Evolutionary conservation across 1,284 basidiomycete genomes (phyloP), one percentile per base, ranked within the genome.

Genomic region (Moesziomyces parantarcticus): DNA sequence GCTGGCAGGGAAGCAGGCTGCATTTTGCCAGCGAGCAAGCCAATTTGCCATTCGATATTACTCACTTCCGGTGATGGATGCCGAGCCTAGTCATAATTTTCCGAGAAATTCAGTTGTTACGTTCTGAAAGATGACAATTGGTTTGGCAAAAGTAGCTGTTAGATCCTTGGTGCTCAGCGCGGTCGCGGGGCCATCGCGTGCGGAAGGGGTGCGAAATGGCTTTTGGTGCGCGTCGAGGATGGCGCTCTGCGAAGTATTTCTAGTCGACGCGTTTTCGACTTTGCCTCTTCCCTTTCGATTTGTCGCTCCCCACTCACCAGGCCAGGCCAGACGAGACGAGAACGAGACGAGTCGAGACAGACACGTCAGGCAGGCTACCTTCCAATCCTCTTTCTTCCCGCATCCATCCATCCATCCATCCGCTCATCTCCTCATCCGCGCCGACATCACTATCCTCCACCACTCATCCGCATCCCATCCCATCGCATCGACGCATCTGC

Each of bases 231-330:
- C 36, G 36, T 39, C 26, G 49, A 49, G 48, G n/a, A 42, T 14
- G 23, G 14, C 26, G 26, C 21, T 47, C 42, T 41, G 45, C 34
- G n/a, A 39, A 46, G 65, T 68, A 68, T 68, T 50, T 61, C 41
- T 61, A 57, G 53, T 52, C 55, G 59, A 68, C 65, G 65, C 65
- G 65, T 68, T 68, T 54, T 5, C 32, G 40, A 53, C 5, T 25
- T 50, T 50, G 47, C 22, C 36, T 48, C 58, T 68, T 62, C 47
- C 65, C 59, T 69, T 47, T 53, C 36, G 47, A 69, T 57, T 69
- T 62, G 45, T 56, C 58, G 45, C 49, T 59, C 45, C 47, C 22
- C 44, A 36, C 45, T 34, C 29, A 32, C 10, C 10, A 26, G 25
- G 25, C 25, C 10, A 32, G 29, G 29, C 29, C 29, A 32, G 29